Percentiles rank a stretch among this genome's conserved stretches.
These are phyloP conservation scores for Symbiodinium natans DNA, from an alignment of 73 alveolate genomes.

Conservation along the genomic window DNA sequence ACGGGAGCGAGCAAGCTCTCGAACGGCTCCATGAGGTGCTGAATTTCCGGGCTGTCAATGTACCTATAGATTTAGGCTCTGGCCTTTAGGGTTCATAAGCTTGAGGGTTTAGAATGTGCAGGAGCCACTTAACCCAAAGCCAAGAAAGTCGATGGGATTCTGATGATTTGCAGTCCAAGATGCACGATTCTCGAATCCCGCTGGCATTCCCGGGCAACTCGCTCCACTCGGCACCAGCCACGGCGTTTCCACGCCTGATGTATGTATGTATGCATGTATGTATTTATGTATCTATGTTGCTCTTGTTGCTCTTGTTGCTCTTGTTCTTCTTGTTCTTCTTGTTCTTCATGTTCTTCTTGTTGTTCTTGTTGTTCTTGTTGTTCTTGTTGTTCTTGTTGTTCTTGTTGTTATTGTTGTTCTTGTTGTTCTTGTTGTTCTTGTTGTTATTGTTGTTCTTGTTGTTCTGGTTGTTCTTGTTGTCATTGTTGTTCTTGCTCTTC, in stretches of 20 bases:
- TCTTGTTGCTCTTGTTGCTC: too few relatives aligned
- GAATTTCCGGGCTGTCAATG: background rate
- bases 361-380: background rate
- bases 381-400: background rate
- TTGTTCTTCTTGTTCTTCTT: background rate
- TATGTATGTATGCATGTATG: background rate
- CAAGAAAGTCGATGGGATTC: too few relatives aligned
- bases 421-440: background rate
- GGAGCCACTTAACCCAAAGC: too few relatives aligned
- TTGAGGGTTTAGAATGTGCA: background rate
- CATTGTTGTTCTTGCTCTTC: background rate
- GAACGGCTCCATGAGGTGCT: background rate
- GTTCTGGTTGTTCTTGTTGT: too few relatives aligned
- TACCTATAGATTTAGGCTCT: background rate
- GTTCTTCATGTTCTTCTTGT: background rate
- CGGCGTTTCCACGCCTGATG: background rate
- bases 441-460: background rate
- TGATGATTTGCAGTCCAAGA: background rate
- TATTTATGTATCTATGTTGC: too few relatives aligned
- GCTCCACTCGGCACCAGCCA: background rate
- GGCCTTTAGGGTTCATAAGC: too few relatives aligned
- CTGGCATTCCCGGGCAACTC: background rate
- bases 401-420: background rate
- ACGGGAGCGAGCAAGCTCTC: background rate
- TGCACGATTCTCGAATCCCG: background rate